Evolutionary conservation across 1,139 yeast genomes (phyloP).

Genomic region (Geotrichum europaeum): DNA sequence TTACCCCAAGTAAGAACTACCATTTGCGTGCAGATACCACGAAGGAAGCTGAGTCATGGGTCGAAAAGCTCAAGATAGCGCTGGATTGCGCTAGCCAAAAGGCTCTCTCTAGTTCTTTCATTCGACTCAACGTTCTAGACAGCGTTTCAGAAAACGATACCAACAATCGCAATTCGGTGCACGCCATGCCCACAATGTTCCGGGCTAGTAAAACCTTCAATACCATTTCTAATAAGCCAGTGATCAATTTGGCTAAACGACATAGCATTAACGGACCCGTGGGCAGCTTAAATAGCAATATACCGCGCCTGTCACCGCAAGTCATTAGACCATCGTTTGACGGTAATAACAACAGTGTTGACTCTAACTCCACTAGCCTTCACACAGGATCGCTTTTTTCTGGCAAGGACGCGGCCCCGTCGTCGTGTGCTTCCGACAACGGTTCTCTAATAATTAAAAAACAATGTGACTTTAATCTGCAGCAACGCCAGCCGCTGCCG

Average conservation of each 20-base stretch:
- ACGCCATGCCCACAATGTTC: not conserved
- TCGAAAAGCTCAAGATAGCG: slow-evolving; percentile 32
- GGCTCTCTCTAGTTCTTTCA: slow-evolving; percentile 26
- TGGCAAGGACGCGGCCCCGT: not conserved
- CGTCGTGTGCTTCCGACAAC: slow-evolving; percentile 3
- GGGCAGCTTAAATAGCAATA: not conserved
- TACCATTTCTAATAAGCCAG: not conserved
- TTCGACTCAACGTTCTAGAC: slow-evolving; percentile 18
- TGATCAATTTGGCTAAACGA: not conserved
- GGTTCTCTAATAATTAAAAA: not conserved
- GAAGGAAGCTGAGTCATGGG: slow-evolving; percentile 42
- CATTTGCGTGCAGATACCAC: slow-evolving; percentile 42
- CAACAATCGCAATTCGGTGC: not conserved
- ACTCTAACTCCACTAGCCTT: not conserved
- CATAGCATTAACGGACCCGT: slow-evolving; percentile 2
- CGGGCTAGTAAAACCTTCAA: not conserved
- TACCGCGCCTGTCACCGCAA: not conserved
- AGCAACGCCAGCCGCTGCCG: not conserved
- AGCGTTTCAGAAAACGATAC: not conserved
- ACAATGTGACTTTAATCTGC: not conserved
- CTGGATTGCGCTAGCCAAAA: slow-evolving; percentile 29
- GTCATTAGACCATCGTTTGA: not conserved
- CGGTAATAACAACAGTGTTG: not conserved
- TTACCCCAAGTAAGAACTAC: slow-evolving; percentile 39
- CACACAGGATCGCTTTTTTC: slow-evolving; percentile 2